A percentile compares a stretch with the other conserved stretches of the same genome.
phyloP scores from a whole-genome alignment of 306 rosid genomes.

The Gleditsia sinensis region DNA sequence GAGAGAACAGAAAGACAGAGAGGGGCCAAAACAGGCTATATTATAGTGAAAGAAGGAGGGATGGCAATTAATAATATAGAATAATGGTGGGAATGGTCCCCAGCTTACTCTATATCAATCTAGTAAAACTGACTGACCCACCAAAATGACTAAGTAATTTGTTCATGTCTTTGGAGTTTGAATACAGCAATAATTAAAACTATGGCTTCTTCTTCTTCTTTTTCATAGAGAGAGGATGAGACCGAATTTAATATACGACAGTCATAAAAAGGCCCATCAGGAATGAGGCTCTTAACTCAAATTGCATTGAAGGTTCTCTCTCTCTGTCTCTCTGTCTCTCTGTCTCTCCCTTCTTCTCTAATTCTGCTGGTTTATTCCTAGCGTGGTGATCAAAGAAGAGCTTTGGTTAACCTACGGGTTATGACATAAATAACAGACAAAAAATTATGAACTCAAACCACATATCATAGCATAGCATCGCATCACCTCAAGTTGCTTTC shows the following conservation, averaged over 20 bases:
- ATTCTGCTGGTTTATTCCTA: too few relatives aligned
- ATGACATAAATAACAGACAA: constrained; percentile 12
- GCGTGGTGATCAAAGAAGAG: too few relatives aligned
- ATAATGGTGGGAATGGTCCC: constrained; percentile 55
- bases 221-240: too few relatives aligned
- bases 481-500: too few relatives aligned
- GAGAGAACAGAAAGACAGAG: constrained; percentile 15
- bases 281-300: too few relatives aligned
- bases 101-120: constrained; percentile 34
- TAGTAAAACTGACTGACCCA: constrained; percentile 90
- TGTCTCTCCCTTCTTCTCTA: too few relatives aligned
- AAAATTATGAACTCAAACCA: too few relatives aligned
- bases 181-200: constrained; percentile 38
- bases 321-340: too few relatives aligned
- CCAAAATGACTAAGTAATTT: constrained; percentile 38
- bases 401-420: constrained; percentile 24
- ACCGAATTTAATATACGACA: too few relatives aligned
- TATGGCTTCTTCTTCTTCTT: constrained; percentile 21
- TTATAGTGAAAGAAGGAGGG: background rate
- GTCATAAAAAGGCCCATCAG: too few relatives aligned
- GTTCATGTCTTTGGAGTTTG: constrained; percentile 62
- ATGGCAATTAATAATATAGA: constrained; percentile 43
- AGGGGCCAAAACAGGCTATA: constrained; percentile 32
- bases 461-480: too few relatives aligned
- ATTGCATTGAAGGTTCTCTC: too few relatives aligned